A percentile compares a stretch with the other conserved stretches of the same genome.
Evolutionary conservation across 495 filamentous ascomycete species (phyloP).

Genomic region (Tuber melanosporum): DNA sequence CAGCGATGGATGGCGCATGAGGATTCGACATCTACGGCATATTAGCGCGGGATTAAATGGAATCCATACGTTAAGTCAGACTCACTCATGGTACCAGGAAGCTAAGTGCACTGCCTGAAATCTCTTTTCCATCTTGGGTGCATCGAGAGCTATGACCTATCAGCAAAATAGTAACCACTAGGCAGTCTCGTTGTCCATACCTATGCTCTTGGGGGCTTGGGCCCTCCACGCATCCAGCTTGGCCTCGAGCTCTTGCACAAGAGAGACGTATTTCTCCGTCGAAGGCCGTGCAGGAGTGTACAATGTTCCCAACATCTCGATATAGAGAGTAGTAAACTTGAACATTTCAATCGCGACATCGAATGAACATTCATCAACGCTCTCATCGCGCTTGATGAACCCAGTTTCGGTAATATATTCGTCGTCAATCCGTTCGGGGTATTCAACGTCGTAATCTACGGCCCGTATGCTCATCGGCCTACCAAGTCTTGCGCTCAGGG

Average conservation of each 20-base stretch:
- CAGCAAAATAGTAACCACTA: slow-evolving; percentile 44
- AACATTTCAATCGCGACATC: slow-evolving; percentile 57
- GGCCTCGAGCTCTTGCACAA: slow-evolving; percentile 57
- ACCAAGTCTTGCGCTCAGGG: slow-evolving; percentile 65
- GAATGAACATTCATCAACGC: slow-evolving; percentile 57
- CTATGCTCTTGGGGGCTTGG: slow-evolving; percentile 48
- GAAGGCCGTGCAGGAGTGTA: slow-evolving; percentile 56
- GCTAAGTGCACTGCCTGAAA: slow-evolving; percentile 49
- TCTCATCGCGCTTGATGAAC: slow-evolving; percentile 51
- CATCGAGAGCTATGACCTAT: slow-evolving; percentile 42
- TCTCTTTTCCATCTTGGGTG: slow-evolving; percentile 49
- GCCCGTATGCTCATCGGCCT: slow-evolving; percentile 64
- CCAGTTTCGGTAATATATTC: slow-evolving; percentile 47
- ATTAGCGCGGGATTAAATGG: slow-evolving; percentile 7
- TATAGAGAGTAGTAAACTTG: slow-evolving; percentile 55
- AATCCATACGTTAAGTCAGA: slow-evolving; percentile 30
- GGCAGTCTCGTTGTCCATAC: slow-evolving; percentile 13
- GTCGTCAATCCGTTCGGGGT: slow-evolving; percentile 63
- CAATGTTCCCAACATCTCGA: slow-evolving; percentile 65
- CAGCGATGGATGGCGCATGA: slow-evolving; percentile 65
- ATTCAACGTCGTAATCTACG: slow-evolving; percentile 69
- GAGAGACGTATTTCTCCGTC: slow-evolving; percentile 55
- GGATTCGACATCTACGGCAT: slow-evolving; percentile 41
- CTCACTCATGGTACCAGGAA: slow-evolving; percentile 47
- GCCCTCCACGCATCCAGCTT: slow-evolving; percentile 53